A percentile compares a stretch with the other conserved stretches of the same genome.
These are phyloP conservation scores for Termitomyces sp. DNA, from an alignment of 1,284 basidiomycete genomes.

Conservation along the genomic window DNA sequence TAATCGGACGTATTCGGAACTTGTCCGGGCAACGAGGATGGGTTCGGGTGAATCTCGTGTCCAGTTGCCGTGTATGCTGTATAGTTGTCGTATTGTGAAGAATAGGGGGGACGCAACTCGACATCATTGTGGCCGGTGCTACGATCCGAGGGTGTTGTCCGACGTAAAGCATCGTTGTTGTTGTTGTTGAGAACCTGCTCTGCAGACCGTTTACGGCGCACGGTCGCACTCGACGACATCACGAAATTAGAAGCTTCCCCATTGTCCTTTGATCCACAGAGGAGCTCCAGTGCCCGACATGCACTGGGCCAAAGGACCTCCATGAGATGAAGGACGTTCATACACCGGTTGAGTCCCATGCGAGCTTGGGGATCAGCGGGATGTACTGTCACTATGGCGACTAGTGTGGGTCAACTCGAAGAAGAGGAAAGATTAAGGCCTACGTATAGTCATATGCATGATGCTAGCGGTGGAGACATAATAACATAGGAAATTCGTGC, in stretches of 20 bases:
- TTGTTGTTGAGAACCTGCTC: constrained; percentile 30
- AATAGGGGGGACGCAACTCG: constrained; percentile 18
- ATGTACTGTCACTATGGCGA: constrained; percentile 48
- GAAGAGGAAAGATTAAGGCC: constrained; percentile 11
- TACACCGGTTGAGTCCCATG: constrained; percentile 60
- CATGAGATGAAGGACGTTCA: constrained; percentile 67
- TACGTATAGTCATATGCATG: constrained; percentile 73
- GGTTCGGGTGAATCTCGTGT: constrained; percentile 4
- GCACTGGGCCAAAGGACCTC: constrained; percentile 75
- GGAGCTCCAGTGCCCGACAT: constrained; percentile 65
- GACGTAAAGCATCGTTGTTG: constrained; percentile 19
- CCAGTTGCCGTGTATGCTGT: constrained; percentile 8
- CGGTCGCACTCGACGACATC: constrained; percentile 17
- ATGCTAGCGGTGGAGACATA: constrained; percentile 81
- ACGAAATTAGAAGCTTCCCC: constrained; percentile 23
- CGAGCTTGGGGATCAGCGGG: constrained; percentile 65
- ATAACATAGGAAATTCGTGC: constrained; percentile 73
- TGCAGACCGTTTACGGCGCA: constrained; percentile 35
- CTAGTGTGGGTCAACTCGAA: background rate
- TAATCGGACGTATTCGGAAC: constrained; percentile 12
- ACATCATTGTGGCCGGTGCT: constrained; percentile 15
- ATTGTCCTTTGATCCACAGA: constrained; percentile 58
- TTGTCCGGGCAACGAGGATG: constrained; percentile 10
- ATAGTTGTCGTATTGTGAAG: constrained; percentile 14
- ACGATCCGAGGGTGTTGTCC: constrained; percentile 10